Evolutionary conservation across 2,329 filamentous ascomycete species (phyloP).

Genomic region (Colletotrichum higginsianum): DNA sequence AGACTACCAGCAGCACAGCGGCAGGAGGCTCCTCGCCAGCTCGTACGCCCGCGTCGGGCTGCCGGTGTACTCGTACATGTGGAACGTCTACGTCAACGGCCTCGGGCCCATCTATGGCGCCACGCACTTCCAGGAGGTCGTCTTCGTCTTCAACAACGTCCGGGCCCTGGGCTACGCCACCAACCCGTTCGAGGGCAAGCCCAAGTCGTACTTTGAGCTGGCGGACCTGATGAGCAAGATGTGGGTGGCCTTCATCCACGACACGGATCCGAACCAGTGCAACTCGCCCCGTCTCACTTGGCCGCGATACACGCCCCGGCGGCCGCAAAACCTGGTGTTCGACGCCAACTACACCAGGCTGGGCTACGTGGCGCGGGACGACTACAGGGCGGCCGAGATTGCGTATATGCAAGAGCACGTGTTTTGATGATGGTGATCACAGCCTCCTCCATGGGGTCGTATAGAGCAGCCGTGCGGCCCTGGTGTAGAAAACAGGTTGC

Average conservation of each 20-base stretch:
- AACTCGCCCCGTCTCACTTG: constrained; percentile 48
- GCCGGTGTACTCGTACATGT: constrained; percentile 69
- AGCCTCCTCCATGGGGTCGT: too few species aligned
- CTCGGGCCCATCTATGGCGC: constrained; percentile 44
- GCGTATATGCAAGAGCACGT: constrained; percentile 51
- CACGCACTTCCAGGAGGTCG: constrained; percentile 49
- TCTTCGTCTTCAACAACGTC: constrained; percentile 66
- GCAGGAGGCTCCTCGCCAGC: constrained; percentile 67
- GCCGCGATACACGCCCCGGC: constrained; percentile 58
- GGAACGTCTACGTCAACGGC: constrained; percentile 54
- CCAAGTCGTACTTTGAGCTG: constrained; percentile 57
- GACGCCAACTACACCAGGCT: constrained; percentile 61
- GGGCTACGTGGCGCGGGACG: constrained; percentile 60
- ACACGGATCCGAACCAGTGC: constrained; percentile 58
- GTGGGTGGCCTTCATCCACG: constrained; percentile 66
- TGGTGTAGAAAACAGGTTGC: too few species aligned
- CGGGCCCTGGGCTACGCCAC: constrained; percentile 66
- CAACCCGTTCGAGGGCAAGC: constrained; percentile 58
- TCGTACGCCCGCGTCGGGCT: constrained; percentile 63
- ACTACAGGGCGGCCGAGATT: constrained; percentile 60
- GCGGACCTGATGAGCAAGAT: constrained; percentile 64
- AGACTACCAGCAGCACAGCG: constrained; percentile 69
- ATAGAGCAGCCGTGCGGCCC: too few species aligned
- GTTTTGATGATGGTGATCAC: background rate
- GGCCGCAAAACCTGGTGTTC: constrained; percentile 64